Evolutionary conservation across 2,329 filamentous ascomycete genomes (phyloP), one percentile per base, ranked within the genome.

Genomic region (Xylaria sp.): DNA sequence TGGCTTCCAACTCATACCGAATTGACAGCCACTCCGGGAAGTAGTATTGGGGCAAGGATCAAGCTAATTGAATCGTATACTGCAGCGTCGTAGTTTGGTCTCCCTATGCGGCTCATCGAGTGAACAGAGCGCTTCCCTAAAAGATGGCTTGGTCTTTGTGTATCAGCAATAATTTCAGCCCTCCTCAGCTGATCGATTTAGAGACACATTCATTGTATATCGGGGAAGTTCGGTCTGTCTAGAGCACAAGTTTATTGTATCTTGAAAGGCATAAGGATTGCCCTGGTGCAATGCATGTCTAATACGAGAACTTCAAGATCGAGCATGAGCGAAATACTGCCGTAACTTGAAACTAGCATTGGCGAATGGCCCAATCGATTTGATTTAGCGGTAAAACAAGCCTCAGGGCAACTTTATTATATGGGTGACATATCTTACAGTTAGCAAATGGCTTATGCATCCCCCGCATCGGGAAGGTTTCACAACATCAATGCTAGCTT

Each of bases 401-500:
- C 41, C 13, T 15, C 18, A n/a, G 10, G 23, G 5, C 39, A 7
- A 9, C 25, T 43, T 62, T 6, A 20, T 20, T 23, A 20, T 20
- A 9, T 1, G 18, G 62, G 33, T 48, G 31, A 64, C 10, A 36
- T 20, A 10, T 36, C 23, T 41, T 59, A 12, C 18, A 59, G 36
- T 58, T 39, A 52, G 36, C 56, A 18, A 54, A 33, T 41, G 33
- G 58, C 43, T n/a, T 31, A 39, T 62, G 46, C 59, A 55, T 51
- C 54, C 60, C 66, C 62, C 61, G 54, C 66, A 62, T 65, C 33
- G 9, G 23, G 20, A 28, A 49, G 49, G 46, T 41, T 64, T 43
- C 49, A 60, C 43, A 25, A 5, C 13, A 57, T 58, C 39, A 7
- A 57, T 31, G 36, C 49, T 39, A 64, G 48, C 36, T 64, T 36